Evolutionary conservation across 495 filamentous ascomycete species (phyloP), one percentile per base, ranked within the genome.

Genomic region (Emericellopsis terricola): DNA sequence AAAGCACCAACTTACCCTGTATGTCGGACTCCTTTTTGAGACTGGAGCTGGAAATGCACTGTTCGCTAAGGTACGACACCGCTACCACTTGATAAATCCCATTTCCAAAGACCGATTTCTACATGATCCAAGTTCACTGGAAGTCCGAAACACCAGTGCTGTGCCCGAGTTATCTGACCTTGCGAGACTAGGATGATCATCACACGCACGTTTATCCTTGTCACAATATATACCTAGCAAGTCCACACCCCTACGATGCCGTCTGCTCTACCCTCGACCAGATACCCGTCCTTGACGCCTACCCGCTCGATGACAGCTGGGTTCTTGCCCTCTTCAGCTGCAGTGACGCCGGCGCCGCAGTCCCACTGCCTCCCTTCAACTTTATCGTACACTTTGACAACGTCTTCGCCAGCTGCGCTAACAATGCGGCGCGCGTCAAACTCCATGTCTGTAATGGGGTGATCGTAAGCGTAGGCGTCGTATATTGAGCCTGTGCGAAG

Each of bases 341-440:
- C 65, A 8, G 60, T 64, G 23, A 77, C 71, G 20, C 83, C 84
- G 0, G 82, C 74, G 14, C 89, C 89, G 52, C 89, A 99, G 51
- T 96, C 86, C 89, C 89, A 96, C 51, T 94, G 91, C 38, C 80
- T 60, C 8, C 83, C 85, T 45, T 99, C 89, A 3, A 79, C 76
- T 67, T 96, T 96, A 57, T 99, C 89, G 53, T 96, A 96, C 31
- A 96, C 77, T 57, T 99, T 99, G 40, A 84, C 83, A 18, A 94
- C 82, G 44, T 77, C 76, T 52, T 96, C 87, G 30, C 85, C 80
- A 0, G 83, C 84, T 3, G 89, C 86, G 29, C 82, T 72, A 6
- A 87, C 85, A 40, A 99, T 99, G 28, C 89, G 73, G 18, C 86
- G 75, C 9, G 66, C 62, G 52, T 99, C 89, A 47, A 99, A 99